Conservation (phyloP, 1,284 basidiomycete species). For the Stygiomarasmius scandens region DNA sequence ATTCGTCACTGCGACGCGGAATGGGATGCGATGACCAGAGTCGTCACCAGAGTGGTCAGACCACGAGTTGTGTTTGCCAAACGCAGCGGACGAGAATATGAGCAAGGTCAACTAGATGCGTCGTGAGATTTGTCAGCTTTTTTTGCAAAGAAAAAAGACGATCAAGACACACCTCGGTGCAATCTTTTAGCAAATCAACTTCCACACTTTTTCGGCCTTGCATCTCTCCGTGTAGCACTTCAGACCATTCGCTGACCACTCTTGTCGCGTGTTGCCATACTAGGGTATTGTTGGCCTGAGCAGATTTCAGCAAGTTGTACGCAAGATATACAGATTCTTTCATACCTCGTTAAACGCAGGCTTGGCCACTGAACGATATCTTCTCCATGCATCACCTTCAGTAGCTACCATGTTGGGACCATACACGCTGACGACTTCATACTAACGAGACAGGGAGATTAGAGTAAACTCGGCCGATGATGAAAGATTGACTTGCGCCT, state of each 20-base stretch:
- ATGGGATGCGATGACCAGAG: constrained; percentile 33
- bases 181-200: constrained; percentile 32
- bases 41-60: constrained; percentile 25
- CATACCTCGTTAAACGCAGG: constrained; percentile 42
- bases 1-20: constrained; percentile 25
- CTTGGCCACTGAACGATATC: constrained; percentile 42
- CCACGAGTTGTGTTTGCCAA: constrained; percentile 40
- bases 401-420: constrained; percentile 43
- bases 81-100: constrained; percentile 44
- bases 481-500: constrained; percentile 25
- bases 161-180: constrained; percentile 27
- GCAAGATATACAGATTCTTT: constrained; percentile 11
- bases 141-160: not conserved
- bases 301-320: not conserved
- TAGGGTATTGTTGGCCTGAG: constrained; percentile 44
- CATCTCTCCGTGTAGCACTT: constrained; percentile 33
- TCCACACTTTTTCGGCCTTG: constrained; percentile 18
- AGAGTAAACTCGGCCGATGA: not conserved
- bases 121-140: not conserved
- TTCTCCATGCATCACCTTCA: constrained; percentile 46
- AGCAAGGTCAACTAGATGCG: constrained; percentile 37
- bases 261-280: constrained; percentile 47
- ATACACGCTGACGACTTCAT: constrained; percentile 37
- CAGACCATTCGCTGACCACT: constrained; percentile 48
- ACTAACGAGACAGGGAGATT: constrained; percentile 22